Base-by-base conservation (phyloP, 331 rosid species). In the Quercus phellos region DNA sequence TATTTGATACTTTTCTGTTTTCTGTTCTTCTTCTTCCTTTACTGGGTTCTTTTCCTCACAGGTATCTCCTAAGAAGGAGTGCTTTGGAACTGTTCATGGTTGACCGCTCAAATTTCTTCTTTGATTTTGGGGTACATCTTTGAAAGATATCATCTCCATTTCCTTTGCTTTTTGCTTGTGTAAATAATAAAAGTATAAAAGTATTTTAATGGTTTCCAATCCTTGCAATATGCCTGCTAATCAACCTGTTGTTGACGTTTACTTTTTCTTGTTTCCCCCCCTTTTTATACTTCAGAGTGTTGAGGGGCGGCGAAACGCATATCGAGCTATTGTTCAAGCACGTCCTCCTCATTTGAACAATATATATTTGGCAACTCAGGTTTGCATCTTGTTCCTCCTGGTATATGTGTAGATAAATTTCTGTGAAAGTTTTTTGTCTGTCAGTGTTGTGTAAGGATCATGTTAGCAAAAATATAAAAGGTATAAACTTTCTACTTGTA, bases 61-160 rank as follows among this genome's bases (percentile, higher is more conserved):
- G 99, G 82, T 95, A 93, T 89, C 96, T 95, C 72, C 91, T 95
- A 50, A 87, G 98, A 88, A 90, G 98, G 90, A 93, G 98, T 89
- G 97, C 99, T 70, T 82, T 95, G 73, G 99, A 95, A 88, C 87
- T 95, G 76, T 93, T 95, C 83, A 87, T 90, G 99, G 89, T 93
- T 82, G 98, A 95, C 74, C 90, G 96, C 63, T 91, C 98, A 21
- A 95, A 91, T 87, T 91, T 84, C 88, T 95, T 95, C 91, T 95
- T 95, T 90, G 98, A 95, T 84, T 95, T 93, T 29, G 97, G 89
- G 98, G 99, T 95, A 95, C 58, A 63, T 81, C 73, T 78, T 35
- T 79, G 42, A 43, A 42, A 69, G 71, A 22, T 74, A 19, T 68
- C 70, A 18, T 68, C 55, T 71, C 63, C 14, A 26, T 81, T 81